These are phyloP conservation scores for Cladorrhinum sp. DNA, from an alignment of 2,329 filamentous ascomycete species.

Conservation along the genomic window DNA sequence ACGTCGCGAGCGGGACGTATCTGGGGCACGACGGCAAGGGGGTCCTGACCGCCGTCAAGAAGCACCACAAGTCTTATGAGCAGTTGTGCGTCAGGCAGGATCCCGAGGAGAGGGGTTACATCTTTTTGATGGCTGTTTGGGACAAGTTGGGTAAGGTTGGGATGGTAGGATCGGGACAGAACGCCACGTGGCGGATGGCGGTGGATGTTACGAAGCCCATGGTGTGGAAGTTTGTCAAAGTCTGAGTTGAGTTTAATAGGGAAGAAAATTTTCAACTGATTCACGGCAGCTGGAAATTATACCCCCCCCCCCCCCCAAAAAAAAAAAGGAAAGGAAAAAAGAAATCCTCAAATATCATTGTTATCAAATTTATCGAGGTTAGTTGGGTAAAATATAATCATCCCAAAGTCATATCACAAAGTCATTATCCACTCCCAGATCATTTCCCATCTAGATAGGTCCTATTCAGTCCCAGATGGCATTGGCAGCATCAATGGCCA, in stretches of 20 bases:
- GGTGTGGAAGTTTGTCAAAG: constrained; percentile 1
- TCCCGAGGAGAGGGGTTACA: neutral
- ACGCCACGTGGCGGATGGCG: neutral
- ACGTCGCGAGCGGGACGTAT: neutral
- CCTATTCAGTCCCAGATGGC: too few relatives aligned
- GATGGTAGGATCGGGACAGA: neutral
- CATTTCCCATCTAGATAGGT: too few relatives aligned
- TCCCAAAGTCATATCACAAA: too few relatives aligned
- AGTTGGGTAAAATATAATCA: too few relatives aligned
- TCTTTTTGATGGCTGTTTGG: neutral
- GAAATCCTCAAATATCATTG: too few relatives aligned
- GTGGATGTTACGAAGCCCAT: neutral
- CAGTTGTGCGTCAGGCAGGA: neutral
- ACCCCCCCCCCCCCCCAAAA: too few relatives aligned
- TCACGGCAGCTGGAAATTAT: too few relatives aligned
- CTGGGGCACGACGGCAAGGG: neutral
- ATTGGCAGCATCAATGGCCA: too few relatives aligned
- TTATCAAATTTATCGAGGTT: too few relatives aligned
- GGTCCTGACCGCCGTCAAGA: neutral
- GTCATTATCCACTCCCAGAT: too few relatives aligned
- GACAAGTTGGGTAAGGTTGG: neutral
- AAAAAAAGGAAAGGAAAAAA: too few relatives aligned
- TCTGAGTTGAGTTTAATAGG: neutral
- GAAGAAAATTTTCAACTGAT: too few relatives aligned
- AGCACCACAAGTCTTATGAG: neutral